A percentile compares a stretch with the other conserved stretches of the same genome.
Evolutionary conservation across 768 basidiomycete species (phyloP).

Genomic region (Tricholoma sp.): DNA sequence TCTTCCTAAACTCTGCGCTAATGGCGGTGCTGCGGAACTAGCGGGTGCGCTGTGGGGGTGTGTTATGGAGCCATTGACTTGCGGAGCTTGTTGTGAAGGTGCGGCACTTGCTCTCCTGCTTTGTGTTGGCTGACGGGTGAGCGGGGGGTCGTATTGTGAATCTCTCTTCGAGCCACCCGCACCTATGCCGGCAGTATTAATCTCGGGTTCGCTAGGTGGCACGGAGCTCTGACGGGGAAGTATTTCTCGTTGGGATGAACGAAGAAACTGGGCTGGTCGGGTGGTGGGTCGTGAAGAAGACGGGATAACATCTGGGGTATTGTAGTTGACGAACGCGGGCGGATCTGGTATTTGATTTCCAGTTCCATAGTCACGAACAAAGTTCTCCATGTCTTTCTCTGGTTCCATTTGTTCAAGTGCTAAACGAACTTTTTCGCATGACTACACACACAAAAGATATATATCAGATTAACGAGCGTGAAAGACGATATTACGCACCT

Average conservation of each 20-base stretch:
- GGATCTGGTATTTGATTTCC: constrained; percentile 86
- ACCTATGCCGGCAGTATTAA: constrained; percentile 68
- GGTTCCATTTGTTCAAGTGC: constrained; percentile 87
- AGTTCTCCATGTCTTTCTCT: constrained; percentile 82
- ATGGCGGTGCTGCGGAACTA: constrained; percentile 15
- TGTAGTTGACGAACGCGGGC: constrained; percentile 81
- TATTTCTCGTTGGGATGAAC: constrained; percentile 37
- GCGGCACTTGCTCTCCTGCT: constrained; percentile 14
- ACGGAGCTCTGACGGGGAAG: constrained; percentile 25
- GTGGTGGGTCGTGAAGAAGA: constrained; percentile 52
- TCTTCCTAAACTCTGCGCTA: constrained; percentile 18
- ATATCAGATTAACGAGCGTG: background rate
- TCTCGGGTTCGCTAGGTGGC: constrained; percentile 36
- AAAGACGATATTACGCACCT: constrained; percentile 45
- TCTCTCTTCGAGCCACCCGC: constrained; percentile 45
- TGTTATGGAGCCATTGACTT: constrained; percentile 25
- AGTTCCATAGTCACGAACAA: constrained; percentile 86
- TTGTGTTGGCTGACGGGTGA: constrained; percentile 31
- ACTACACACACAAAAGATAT: constrained; percentile 47
- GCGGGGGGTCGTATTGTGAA: constrained; percentile 23
- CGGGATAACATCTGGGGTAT: constrained; percentile 58
- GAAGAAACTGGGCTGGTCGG: constrained; percentile 51
- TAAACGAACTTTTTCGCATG: constrained; percentile 84
- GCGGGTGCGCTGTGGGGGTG: background rate
- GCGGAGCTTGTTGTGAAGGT: constrained; percentile 18